These are phyloP conservation scores for Candida sanyiensis DNA, from an alignment of 805 yeast species.

Conservation along the genomic window DNA sequence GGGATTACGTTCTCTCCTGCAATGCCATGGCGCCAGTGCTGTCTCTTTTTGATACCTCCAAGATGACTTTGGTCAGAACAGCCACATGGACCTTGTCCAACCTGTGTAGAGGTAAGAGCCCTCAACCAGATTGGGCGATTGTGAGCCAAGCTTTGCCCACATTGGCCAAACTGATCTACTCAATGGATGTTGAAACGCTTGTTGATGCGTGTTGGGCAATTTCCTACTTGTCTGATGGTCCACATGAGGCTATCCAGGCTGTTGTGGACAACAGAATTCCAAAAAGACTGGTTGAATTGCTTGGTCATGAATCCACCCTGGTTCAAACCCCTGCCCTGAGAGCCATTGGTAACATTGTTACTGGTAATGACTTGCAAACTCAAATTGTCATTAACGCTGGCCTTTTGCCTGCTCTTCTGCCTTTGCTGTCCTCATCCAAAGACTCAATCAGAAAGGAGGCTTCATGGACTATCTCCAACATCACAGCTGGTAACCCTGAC, in stretches of 20 bases:
- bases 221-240: slow-evolving; percentile 89
- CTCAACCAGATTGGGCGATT: slow-evolving; percentile 91
- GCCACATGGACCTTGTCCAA: slow-evolving; percentile 98
- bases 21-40: slow-evolving; percentile 89
- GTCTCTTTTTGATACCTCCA: slow-evolving; percentile 68
- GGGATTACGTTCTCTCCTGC: slow-evolving; percentile 82
- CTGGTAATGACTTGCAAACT: slow-evolving; percentile 94
- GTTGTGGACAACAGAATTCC: slow-evolving; percentile 96
- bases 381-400: slow-evolving; percentile 93
- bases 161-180: slow-evolving; percentile 82
- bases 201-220: slow-evolving; percentile 99
- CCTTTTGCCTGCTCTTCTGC: slow-evolving; percentile 78
- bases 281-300: slow-evolving; percentile 83
- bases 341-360: slow-evolving; percentile 96
- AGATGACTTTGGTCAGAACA: slow-evolving; percentile 87
- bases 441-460: slow-evolving; percentile 95
- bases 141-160: slow-evolving; percentile 89
- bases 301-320: slow-evolving; percentile 74
- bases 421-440: slow-evolving; percentile 74
- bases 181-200: slow-evolving; percentile 86
- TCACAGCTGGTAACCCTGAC: slow-evolving; percentile 93
- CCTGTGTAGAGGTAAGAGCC: slow-evolving; percentile 92
- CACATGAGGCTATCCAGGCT: slow-evolving; percentile 89
- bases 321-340: slow-evolving; percentile 97
- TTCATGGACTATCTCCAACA: slow-evolving; percentile 97